These are phyloP conservation scores for Uncinocarpus reesii DNA, from an alignment of 2,329 filamentous ascomycete genomes.

Conservation along the genomic window DNA sequence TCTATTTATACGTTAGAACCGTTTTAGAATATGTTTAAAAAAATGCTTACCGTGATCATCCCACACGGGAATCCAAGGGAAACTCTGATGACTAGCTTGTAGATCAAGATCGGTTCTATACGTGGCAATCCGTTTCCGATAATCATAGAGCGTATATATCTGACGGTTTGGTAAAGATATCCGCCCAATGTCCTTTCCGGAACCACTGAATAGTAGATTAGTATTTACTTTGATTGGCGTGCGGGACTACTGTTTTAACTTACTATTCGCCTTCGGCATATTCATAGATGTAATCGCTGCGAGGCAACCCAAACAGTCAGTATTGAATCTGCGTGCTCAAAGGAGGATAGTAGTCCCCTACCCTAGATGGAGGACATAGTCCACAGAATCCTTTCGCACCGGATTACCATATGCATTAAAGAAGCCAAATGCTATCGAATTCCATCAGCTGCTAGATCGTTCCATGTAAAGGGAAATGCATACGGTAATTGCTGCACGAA, in stretches of 20 bases:
- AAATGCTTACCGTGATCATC: conserved; percentile 45
- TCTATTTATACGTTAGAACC: conserved; percentile 27
- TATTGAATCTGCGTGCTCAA: not conserved
- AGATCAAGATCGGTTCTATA: conserved; percentile 54
- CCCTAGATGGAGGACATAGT: conserved; percentile 49
- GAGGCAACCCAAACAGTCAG: not conserved
- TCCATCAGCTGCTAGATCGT: not conserved
- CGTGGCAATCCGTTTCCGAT: conserved; percentile 48
- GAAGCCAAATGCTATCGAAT: conserved; percentile 40
- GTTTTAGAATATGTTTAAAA: not conserved
- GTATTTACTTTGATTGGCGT: conserved; percentile 3
- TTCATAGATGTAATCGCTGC: conserved; percentile 55
- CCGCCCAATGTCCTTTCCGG: conserved; percentile 14
- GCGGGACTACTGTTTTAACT: conserved; percentile 6
- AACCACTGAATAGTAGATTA: conserved; percentile 24
- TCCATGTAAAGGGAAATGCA: conserved; percentile 18
- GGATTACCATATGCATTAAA: conserved; percentile 53
- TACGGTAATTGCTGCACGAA: conserved; percentile 59
- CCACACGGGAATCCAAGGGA: conserved; percentile 56
- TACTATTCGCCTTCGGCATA: conserved; percentile 35
- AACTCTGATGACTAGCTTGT: conserved; percentile 45
- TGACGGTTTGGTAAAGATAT: conserved; percentile 11
- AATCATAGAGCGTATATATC: conserved; percentile 43
- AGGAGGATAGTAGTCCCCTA: not conserved
- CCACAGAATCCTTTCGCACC: conserved; percentile 49